Percentiles rank a stretch among this genome's conserved stretches.
Evolutionary conservation across 2,329 filamentous ascomycete genomes (phyloP).

Genomic region (Malbranchea cinnamomea): DNA sequence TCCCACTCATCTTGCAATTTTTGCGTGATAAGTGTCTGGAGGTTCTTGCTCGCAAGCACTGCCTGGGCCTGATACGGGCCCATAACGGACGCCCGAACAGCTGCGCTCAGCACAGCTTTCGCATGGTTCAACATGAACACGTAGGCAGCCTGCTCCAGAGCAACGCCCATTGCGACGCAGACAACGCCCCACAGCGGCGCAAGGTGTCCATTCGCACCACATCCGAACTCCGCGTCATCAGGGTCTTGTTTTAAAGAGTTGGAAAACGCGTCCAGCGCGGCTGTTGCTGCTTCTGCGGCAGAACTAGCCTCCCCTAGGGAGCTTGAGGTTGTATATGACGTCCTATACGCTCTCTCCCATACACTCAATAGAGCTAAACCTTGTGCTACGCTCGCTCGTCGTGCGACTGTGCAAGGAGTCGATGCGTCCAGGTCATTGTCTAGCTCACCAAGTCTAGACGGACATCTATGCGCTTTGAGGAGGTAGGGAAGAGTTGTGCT

Average conservation of each 20-base stretch:
- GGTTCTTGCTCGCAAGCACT: constrained; percentile 37
- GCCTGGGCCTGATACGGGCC: constrained; percentile 50
- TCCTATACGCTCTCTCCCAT: constrained; percentile 42
- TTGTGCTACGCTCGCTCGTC: constrained; percentile 46
- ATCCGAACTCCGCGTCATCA: constrained; percentile 15
- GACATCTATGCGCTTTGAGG: constrained; percentile 38
- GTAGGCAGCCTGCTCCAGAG: constrained; percentile 40
- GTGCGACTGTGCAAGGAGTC: constrained; percentile 47
- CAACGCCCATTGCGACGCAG: constrained; percentile 37
- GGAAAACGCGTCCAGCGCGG: constrained; percentile 24
- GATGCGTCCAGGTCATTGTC: constrained; percentile 51
- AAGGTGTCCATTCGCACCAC: constrained; percentile 36
- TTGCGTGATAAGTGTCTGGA: constrained; percentile 37
- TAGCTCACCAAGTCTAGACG: constrained; percentile 34
- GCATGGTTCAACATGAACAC: constrained; percentile 50
- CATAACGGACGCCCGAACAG: constrained; percentile 48
- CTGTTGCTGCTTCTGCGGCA: constrained; percentile 13
- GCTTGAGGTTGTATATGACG: constrained; percentile 12
- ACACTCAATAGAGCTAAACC: constrained; percentile 43
- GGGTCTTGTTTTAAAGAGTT: constrained; percentile 22
- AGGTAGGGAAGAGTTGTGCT: constrained; percentile 47
- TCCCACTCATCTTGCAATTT: constrained; percentile 36
- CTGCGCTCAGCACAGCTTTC: constrained; percentile 47
- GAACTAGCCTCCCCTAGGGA: constrained; percentile 1
- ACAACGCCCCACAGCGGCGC: constrained; percentile 46